These are phyloP conservation scores for Leccinum barrowsii DNA, from an alignment of 768 basidiomycete genomes.

Conservation along the genomic window DNA sequence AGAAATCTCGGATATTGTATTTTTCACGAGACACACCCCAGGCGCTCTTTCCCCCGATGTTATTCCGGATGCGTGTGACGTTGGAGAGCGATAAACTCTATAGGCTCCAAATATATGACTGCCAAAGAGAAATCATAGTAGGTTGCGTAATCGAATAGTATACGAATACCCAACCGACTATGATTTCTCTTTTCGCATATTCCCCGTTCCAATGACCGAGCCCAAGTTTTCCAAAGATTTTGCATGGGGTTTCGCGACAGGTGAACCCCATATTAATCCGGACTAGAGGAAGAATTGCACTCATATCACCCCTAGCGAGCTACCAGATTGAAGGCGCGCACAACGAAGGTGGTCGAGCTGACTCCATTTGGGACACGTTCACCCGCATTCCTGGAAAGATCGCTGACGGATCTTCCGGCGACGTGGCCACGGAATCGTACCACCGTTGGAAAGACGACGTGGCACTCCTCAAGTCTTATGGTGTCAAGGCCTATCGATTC, in stretches of 20 bases:
- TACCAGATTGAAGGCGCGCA: conserved; percentile 79
- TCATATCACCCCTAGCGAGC: conserved; percentile 38
- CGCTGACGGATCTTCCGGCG: conserved; percentile 63
- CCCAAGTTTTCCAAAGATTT: conserved; percentile 4
- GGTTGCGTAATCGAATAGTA: no score
- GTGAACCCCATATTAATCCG: background rate
- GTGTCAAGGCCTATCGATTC: conserved; percentile 75
- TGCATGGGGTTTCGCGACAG: conserved; percentile 6
- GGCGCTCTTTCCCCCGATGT: background rate
- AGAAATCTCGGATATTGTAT: background rate
- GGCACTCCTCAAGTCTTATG: conserved; percentile 58
- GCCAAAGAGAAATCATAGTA: no score
- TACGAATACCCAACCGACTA: background rate
- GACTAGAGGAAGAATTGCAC: background rate
- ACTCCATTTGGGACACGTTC: conserved; percentile 79
- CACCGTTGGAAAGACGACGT: conserved; percentile 67
- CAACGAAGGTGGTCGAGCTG: conserved; percentile 58
- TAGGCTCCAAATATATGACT: background rate
- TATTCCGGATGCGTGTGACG: background rate
- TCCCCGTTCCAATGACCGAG: background rate
- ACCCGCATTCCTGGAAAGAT: conserved; percentile 68
- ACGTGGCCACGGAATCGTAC: conserved; percentile 76
- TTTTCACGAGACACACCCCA: background rate
- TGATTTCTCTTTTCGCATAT: background rate
- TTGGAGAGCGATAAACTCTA: background rate